Evolutionary conservation across 1,284 basidiomycete species (phyloP), one percentile per base, ranked within the genome.

Genomic region (Leccinum angustisporum): DNA sequence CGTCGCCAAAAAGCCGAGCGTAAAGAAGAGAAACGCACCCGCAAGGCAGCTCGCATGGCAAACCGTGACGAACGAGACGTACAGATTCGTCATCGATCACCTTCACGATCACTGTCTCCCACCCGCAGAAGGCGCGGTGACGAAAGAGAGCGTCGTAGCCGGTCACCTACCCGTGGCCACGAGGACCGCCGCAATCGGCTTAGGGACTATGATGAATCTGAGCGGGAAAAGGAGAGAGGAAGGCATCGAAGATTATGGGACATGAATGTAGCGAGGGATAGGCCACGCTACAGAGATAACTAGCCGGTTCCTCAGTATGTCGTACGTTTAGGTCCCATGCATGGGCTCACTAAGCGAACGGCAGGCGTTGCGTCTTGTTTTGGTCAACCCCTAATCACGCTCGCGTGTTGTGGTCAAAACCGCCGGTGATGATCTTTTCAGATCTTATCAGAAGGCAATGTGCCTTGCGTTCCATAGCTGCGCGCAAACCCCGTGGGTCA

Each of bases 1-100:
- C 78, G 79, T 18, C 77, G 78, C 58, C 79, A 77, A 59, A 91
- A 87, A 68, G 85, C 81, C 5, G 85, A 86, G 63, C 81, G 80
- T 21, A 85, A 80, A 66, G 87, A 85, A 67, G 83, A 85, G 72
- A 87, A 84, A 67, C 78, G 80, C 30, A 77, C 77, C 21, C 76
- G 75, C 62, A 86, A 82, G 74, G 82, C 84, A 67, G 74, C 78
- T 65, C 75, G 79, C 57, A 73, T 78, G 62, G 70, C 76, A 55
- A 75, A 75, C 61, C 76, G 75, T 33, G 70, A 72, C 31, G 70
- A 75, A 54, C 68, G 70, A 52, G 63, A 72, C 3, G 65, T 66
- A 48, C 64, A 65, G 61, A 63, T 70, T 38, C 71, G 69, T 57
- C 67, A 51, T 56, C 72, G 72, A 43, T 67, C 76, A 48, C 76